Evolutionary conservation across 176 grass and related monocot species (phyloP), one percentile per base, ranked within the genome.

Genomic region (Themeda triandra): DNA sequence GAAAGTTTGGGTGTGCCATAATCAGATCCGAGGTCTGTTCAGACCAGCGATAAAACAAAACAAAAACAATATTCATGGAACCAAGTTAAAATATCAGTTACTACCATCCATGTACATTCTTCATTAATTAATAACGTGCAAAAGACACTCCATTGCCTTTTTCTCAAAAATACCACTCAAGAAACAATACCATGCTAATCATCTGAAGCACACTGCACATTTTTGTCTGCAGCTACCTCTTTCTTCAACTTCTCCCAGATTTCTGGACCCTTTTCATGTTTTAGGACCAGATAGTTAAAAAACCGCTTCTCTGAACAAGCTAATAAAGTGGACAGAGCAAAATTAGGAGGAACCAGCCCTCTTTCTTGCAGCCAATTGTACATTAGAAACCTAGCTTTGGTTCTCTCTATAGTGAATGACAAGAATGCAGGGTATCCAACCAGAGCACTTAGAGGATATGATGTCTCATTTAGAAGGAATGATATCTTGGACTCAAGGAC

Each of bases 301-400:
- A 91, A 94, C 25, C 24, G 5, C 66, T 82, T 91, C 17, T 91
- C 89, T 71, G 89, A 87, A 86, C 66, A 91, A 63, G 92, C 80
- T 42, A 91, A 77, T 41, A 94, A 6, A 10, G 77, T 85, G 71
- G 87, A 85, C 41, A 94, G 72, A 58, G 92, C 89, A 40, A 85
- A 13, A 25, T 64, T 46, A 44, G 84, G 72, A 23, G 18, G 46
- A 66, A 58, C 29, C 73, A 41, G 10, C n/a, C 92, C 89, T 70
- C 5, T 94, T 58, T 89, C 87, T 80, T 46, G 69, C 71, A 94
- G 79, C 92, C 92, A 94, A 24, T 85, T 79, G 84, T 91, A 94
- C 92, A 87, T 89, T 17, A 83, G 70, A 36, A 87, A 59, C 84
- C 92, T 94, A 41, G 48, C 23, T 78, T 87, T 91, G 49, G 69